Conservation (phyloP, 495 filamentous ascomycete species). For the Gamarada debralockiae region DNA sequence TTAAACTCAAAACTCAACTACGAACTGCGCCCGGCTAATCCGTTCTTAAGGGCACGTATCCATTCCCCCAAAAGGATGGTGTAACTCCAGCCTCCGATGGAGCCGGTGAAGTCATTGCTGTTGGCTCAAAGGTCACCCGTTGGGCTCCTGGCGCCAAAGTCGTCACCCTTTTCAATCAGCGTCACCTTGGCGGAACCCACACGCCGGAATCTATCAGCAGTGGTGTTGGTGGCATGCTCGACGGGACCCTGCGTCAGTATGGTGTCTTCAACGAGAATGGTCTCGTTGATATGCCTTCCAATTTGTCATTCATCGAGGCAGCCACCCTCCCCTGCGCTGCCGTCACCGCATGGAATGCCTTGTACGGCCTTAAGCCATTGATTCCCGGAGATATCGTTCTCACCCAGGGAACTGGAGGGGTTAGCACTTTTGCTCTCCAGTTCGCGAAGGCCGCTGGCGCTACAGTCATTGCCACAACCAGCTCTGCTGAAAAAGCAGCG, state of each 20-base stretch:
- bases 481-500: conserved; percentile 59
- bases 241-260: conserved; percentile 71
- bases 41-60: conserved; percentile 62
- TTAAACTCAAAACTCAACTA: no score
- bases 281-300: conserved; percentile 59
- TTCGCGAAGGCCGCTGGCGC: conserved; percentile 85
- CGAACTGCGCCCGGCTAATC: no score
- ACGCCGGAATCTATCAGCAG: conserved; percentile 37
- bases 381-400: conserved; percentile 68
- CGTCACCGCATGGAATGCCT: conserved; percentile 77
- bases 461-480: conserved; percentile 76
- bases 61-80: conserved; percentile 53
- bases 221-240: conserved; percentile 65
- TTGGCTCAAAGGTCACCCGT: conserved; percentile 56
- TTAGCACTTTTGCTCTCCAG: conserved; percentile 76
- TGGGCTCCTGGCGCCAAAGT: conserved; percentile 66
- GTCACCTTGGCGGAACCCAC: conserved; percentile 60
- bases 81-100: conserved; percentile 74
- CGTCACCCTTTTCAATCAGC: conserved; percentile 75
- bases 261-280: conserved; percentile 67
- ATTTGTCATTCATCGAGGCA: conserved; percentile 58
- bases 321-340: conserved; percentile 69
- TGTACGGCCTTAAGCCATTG: conserved; percentile 66
- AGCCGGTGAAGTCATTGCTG: conserved; percentile 65
- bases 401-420: conserved; percentile 79